phyloP scores from a whole-genome alignment of 768 basidiomycete species.

The Boletus speciosus region DNA sequence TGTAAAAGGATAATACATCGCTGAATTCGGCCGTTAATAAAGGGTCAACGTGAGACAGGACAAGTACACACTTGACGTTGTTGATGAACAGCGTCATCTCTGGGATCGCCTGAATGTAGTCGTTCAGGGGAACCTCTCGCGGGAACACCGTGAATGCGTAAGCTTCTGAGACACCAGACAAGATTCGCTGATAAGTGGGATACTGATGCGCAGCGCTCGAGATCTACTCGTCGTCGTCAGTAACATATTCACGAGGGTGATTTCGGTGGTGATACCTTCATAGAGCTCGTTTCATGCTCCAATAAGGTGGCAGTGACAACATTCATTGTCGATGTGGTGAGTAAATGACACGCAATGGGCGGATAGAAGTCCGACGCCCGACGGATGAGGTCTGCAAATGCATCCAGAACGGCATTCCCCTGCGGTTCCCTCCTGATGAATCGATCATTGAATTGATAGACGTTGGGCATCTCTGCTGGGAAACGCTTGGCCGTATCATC shows the following conservation, averaged over 20 bases:
- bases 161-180: slow-evolving; percentile 35
- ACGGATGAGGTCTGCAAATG: slow-evolving; percentile 32
- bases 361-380: slow-evolving; percentile 29
- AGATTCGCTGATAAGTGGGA: slow-evolving; percentile 24
- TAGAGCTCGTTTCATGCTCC: slow-evolving; percentile 30
- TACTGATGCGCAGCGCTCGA: slow-evolving; percentile 25
- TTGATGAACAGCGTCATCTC: slow-evolving; percentile 34
- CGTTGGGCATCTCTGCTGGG: slow-evolving; percentile 12
- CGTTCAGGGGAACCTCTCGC: slow-evolving; percentile 6
- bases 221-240: slow-evolving; percentile 7
- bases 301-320: slow-evolving; percentile 33
- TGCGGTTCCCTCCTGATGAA: slow-evolving; percentile 31
- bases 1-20: no score
- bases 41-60: no score
- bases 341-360: slow-evolving; percentile 31
- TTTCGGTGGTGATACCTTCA: slow-evolving; percentile 19
- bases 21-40: no score
- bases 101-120: slow-evolving; percentile 39
- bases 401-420: slow-evolving; percentile 30
- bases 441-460: slow-evolving; percentile 35
- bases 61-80: slow-evolving; percentile 35
- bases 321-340: slow-evolving; percentile 36
- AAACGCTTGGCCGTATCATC: slow-evolving; percentile 35
- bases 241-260: neutral
- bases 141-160: slow-evolving; percentile 12